Conservation (phyloP, 2,329 filamentous ascomycete genomes). For the Xylaria sp. region DNA sequence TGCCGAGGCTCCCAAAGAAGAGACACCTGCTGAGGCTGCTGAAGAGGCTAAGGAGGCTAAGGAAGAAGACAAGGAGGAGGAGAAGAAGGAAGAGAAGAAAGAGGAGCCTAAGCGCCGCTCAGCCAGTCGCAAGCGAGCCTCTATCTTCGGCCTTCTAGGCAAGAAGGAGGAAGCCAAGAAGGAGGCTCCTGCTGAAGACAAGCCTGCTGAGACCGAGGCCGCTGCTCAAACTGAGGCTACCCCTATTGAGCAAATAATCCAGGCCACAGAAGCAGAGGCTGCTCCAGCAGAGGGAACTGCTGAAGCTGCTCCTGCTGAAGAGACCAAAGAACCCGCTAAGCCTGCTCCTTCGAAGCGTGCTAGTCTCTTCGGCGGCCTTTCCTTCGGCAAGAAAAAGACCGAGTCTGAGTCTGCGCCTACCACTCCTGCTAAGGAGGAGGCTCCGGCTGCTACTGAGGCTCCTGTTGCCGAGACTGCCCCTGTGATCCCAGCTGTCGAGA, state of each 20-base stretch:
- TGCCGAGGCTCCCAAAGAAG: slow-evolving; percentile 48
- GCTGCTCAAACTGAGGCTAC: slow-evolving; percentile 47
- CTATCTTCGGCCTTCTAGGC: slow-evolving; percentile 70
- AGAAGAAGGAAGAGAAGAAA: slow-evolving; percentile 59
- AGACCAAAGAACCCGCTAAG: slow-evolving; percentile 57
- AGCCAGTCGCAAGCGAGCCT: slow-evolving; percentile 72
- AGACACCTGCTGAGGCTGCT: slow-evolving; percentile 48
- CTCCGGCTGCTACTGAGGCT: slow-evolving; percentile 48
- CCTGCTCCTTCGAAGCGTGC: slow-evolving; percentile 64
- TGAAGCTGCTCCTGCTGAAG: slow-evolving; percentile 46
- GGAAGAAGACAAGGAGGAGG: slow-evolving; percentile 62
- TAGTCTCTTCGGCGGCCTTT: slow-evolving; percentile 67
- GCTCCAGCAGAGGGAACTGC: slow-evolving; percentile 46
- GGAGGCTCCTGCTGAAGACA: slow-evolving; percentile 51
- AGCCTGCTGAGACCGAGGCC: slow-evolving; percentile 51
- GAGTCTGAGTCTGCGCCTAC: slow-evolving; percentile 59
- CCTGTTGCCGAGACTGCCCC: slow-evolving; percentile 64
- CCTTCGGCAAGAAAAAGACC: slow-evolving; percentile 68
- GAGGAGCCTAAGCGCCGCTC: slow-evolving; percentile 72
- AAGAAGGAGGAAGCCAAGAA: slow-evolving; percentile 64
- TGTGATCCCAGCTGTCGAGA: slow-evolving; percentile 69
- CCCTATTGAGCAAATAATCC: slow-evolving; percentile 43
- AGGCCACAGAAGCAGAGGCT: slow-evolving; percentile 47
- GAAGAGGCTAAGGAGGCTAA: slow-evolving; percentile 60
- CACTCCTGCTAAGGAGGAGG: slow-evolving; percentile 57